Evolutionary conservation across 2,329 filamentous ascomycete species (phyloP).

Genomic region (Lecanoromycetidae sp.): DNA sequence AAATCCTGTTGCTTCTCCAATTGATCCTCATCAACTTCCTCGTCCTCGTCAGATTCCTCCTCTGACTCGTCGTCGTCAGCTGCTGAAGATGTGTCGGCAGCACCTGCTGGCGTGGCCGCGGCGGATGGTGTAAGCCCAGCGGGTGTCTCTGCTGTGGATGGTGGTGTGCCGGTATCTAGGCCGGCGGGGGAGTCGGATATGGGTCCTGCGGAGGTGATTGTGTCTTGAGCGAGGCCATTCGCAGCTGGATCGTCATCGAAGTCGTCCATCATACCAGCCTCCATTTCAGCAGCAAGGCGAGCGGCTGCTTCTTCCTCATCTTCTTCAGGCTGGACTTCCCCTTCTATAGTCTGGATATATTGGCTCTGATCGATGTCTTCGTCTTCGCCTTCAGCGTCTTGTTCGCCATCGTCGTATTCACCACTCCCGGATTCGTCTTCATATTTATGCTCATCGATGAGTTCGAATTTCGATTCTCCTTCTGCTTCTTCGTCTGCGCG

Average conservation of each 20-base stretch:
- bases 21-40: slow-evolving; percentile 18
- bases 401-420: slow-evolving; percentile 39
- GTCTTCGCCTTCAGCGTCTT: slow-evolving; percentile 32
- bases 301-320: slow-evolving; percentile 20
- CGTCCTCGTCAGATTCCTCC: slow-evolving; percentile 18
- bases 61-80: slow-evolving; percentile 25
- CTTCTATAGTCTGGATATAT: background rate
- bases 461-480: slow-evolving; percentile 50
- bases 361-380: slow-evolving; percentile 25
- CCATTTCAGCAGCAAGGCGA: slow-evolving; percentile 33
- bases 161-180: too few relatives aligned
- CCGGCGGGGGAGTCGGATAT: background rate
- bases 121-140: slow-evolving; percentile 17
- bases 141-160: background rate
- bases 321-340: slow-evolving; percentile 8
- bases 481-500: slow-evolving; percentile 50
- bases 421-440: slow-evolving; percentile 28
- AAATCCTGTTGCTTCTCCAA: slow-evolving; percentile 20
- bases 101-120: slow-evolving; percentile 20
- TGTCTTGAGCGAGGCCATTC: slow-evolving; percentile 4
- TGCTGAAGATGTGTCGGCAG: slow-evolving; percentile 26
- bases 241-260: slow-evolving; percentile 20
- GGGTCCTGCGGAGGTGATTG: background rate
- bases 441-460: slow-evolving; percentile 29
- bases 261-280: slow-evolving; percentile 29